phyloP scores from a whole-genome alignment of 2,329 filamentous ascomycete species.

The Coleophoma eucalyptorum region DNA sequence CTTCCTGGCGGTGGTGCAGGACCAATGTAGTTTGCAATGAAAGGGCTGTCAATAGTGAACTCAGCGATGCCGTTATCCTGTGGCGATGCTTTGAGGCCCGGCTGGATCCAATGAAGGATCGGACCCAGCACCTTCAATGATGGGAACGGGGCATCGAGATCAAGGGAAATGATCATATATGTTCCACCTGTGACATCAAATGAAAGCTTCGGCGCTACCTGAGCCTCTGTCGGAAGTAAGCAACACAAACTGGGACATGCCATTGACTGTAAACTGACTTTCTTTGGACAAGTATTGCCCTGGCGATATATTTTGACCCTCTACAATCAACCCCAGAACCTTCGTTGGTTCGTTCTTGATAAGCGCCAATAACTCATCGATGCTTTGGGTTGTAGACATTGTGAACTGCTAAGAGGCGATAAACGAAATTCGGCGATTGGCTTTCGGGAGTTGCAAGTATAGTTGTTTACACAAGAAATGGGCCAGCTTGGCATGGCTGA shows the following conservation, averaged over 20 bases:
- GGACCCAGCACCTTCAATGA: conserved; percentile 37
- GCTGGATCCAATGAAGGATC: conserved; percentile 44
- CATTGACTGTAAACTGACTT: conserved; percentile 14
- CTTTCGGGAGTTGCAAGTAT: too few species aligned
- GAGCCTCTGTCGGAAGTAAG: conserved; percentile 12
- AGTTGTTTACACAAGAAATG: too few species aligned
- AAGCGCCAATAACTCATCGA: background rate
- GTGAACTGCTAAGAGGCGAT: too few species aligned
- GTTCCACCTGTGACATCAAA: conserved; percentile 13
- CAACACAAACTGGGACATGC: background rate
- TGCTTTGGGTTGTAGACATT: too few species aligned
- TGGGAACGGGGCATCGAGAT: conserved; percentile 43
- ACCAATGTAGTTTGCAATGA: conserved; percentile 36
- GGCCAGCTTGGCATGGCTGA: too few species aligned
- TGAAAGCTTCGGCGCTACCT: conserved; percentile 14
- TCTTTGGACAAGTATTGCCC: conserved; percentile 27
- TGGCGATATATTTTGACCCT: conserved; percentile 23
- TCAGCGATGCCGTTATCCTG: background rate
- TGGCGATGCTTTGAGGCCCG: conserved; percentile 17
- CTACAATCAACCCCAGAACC: conserved; percentile 26
- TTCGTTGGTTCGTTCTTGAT: conserved; percentile 25
- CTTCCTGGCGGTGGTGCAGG: conserved; percentile 42
- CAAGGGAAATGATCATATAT: conserved; percentile 38
- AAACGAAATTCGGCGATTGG: too few species aligned
- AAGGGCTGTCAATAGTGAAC: conserved; percentile 11